A percentile compares a stretch with the other conserved stretches of the same genome.
Evolutionary conservation across 768 basidiomycete genomes (phyloP).

Genomic region (Tylopilus cervinicoccineus): DNA sequence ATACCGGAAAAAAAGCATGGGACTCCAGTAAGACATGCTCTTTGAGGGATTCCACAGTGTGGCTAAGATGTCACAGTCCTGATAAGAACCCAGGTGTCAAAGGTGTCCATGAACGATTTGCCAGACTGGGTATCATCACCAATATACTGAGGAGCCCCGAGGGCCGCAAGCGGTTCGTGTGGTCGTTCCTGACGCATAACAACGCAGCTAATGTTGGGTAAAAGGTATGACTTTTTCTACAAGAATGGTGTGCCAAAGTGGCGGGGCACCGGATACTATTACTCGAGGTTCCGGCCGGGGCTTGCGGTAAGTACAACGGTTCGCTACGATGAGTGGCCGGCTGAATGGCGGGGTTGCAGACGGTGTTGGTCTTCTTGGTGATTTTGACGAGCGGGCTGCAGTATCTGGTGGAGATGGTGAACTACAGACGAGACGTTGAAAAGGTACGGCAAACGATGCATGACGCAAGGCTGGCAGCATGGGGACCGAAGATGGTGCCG

Average conservation of each 20-base stretch:
- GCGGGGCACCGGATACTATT: slow-evolving; percentile 96
- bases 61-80: slow-evolving; percentile 51
- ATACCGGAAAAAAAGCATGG: slow-evolving; percentile 87
- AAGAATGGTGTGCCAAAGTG: slow-evolving; percentile 97
- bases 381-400: slow-evolving; percentile 79
- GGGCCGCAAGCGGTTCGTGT: slow-evolving; percentile 67
- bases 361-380: slow-evolving; percentile 73
- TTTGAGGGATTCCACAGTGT: not conserved
- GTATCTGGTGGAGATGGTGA: slow-evolving; percentile 73
- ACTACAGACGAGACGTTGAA: slow-evolving; percentile 66
- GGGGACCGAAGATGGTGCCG: slow-evolving; percentile 75
- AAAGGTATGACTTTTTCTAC: slow-evolving; percentile 89
- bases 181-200: not conserved
- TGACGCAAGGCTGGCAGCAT: slow-evolving; percentile 70
- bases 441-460: slow-evolving; percentile 59
- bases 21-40: slow-evolving; percentile 70
- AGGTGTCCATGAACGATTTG: slow-evolving; percentile 82
- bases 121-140: slow-evolving; percentile 83
- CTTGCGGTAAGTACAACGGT: slow-evolving; percentile 52
- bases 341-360: slow-evolving; percentile 36
- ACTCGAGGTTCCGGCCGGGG: slow-evolving; percentile 93
- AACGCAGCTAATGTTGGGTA: slow-evolving; percentile 1
- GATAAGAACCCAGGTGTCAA: slow-evolving; percentile 92
- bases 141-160: slow-evolving; percentile 76
- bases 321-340: not conserved